Conservation (phyloP, 805 yeast genomes). For the Candida michaelii region DNA sequence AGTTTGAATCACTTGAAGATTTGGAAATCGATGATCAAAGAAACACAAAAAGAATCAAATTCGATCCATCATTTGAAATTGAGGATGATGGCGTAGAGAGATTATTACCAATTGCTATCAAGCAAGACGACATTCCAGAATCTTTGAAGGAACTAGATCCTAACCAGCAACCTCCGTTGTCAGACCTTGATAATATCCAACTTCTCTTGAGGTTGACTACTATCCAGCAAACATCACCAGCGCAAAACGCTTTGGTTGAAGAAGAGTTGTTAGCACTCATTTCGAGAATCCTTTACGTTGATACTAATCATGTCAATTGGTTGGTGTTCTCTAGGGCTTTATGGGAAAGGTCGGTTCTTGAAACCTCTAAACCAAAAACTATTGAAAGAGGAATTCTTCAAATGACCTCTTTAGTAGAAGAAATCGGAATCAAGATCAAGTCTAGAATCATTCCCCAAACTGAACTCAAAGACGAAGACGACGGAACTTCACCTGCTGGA, state of each 20-base stretch:
- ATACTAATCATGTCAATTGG: constrained; percentile 56
- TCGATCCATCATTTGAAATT: constrained; percentile 33
- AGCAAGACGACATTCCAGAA: constrained; percentile 62
- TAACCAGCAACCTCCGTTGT: constrained; percentile 73
- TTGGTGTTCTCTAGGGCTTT: constrained; percentile 74
- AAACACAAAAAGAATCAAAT: constrained; percentile 37
- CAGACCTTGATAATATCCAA: constrained; percentile 72
- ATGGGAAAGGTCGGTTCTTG: constrained; percentile 88
- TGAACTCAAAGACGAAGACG: constrained; percentile 18
- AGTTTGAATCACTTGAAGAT: constrained; percentile 61
- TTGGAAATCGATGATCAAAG: constrained; percentile 34
- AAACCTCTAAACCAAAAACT: constrained; percentile 77
- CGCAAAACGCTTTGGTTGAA: constrained; percentile 65
- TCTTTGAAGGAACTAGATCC: constrained; percentile 63
- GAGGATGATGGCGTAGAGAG: constrained; percentile 23
- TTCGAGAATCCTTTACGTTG: constrained; percentile 62
- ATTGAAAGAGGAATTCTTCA: constrained; percentile 93
- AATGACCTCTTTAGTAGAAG: constrained; percentile 89
- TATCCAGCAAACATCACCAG: constrained; percentile 68
- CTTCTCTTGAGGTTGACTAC: constrained; percentile 66
- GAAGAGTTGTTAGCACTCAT: constrained; percentile 82
- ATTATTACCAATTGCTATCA: constrained; percentile 61
- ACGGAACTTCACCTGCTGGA: constrained; percentile 40
- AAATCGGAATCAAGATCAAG: constrained; percentile 67
- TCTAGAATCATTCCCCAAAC: constrained; percentile 53